Evolutionary conservation across 768 basidiomycete genomes (phyloP).

Genomic region (Leccinum arenicola): DNA sequence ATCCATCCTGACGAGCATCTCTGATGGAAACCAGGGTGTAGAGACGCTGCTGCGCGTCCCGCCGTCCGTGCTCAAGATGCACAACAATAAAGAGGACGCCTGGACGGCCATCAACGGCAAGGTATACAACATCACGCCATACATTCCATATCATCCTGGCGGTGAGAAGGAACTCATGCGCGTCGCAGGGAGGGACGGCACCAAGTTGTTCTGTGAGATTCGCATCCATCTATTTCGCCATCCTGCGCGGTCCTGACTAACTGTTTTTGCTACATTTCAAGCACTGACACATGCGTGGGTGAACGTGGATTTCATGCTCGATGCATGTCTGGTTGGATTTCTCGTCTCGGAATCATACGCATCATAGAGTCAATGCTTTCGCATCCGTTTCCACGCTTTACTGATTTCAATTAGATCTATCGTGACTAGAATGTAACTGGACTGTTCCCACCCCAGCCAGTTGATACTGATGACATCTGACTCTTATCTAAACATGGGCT

Average conservation of each 20-base stretch:
- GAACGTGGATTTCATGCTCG: conserved; percentile 93
- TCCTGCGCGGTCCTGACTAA: conserved; percentile 2
- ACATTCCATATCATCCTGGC: conserved; percentile 89
- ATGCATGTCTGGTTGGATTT: conserved; percentile 89
- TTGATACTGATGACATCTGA: background rate
- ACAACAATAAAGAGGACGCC: conserved; percentile 83
- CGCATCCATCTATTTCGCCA: background rate
- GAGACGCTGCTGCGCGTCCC: conserved; percentile 67
- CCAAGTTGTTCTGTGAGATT: conserved; percentile 83
- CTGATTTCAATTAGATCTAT: background rate
- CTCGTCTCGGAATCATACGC: conserved; percentile 67
- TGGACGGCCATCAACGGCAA: conserved; percentile 92
- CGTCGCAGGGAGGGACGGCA: conserved; percentile 92
- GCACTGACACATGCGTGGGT: conserved; percentile 94
- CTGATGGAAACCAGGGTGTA: conserved; percentile 53
- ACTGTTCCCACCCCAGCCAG: background rate
- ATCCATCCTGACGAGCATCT: background rate
- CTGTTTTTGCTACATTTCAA: too few species aligned
- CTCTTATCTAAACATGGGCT: background rate
- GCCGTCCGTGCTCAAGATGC: conserved; percentile 72
- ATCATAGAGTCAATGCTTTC: conserved; percentile 25
- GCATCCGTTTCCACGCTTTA: background rate
- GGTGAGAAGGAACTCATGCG: conserved; percentile 94
- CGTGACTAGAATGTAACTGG: background rate
- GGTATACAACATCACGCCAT: conserved; percentile 95